phyloP scores from a whole-genome alignment of 306 rosid species.

The Medicago lupulina region DNA sequence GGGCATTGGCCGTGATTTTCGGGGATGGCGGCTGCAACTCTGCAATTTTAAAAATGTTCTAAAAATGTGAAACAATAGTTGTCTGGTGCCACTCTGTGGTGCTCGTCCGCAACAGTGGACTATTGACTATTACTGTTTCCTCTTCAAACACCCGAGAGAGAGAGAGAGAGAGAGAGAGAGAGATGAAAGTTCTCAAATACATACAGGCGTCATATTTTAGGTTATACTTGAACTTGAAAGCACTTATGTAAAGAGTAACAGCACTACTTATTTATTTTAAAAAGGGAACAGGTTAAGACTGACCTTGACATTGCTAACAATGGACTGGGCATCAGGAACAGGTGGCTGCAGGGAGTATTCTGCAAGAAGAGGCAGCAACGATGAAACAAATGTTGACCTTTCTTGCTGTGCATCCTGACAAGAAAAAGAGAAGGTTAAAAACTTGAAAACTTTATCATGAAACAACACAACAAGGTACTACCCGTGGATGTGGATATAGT shows the following conservation, averaged over 20 bases:
- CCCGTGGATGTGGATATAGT: conserved; percentile 19
- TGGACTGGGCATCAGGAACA: conserved; percentile 86
- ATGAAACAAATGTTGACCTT: conserved; percentile 84
- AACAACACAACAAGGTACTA: conserved; percentile 25
- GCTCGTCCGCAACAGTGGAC: neutral
- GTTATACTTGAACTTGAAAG: conserved; percentile 17
- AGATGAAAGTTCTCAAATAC: conserved; percentile 25
- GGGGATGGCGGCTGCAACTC: too few relatives aligned
- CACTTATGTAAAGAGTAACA: conserved; percentile 19
- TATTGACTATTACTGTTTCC: neutral
- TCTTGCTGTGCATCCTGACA: conserved; percentile 95
- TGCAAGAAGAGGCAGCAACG: conserved; percentile 88
- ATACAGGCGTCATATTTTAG: conserved; percentile 22
- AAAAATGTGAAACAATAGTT: neutral
- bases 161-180: conserved; percentile 15
- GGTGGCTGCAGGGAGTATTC: conserved; percentile 95
- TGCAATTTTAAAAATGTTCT: too few relatives aligned
- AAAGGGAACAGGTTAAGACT: conserved; percentile 39
- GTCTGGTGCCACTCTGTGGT: neutral
- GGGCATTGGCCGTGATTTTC: too few relatives aligned
- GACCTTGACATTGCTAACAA: conserved; percentile 93
- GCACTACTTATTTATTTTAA: conserved; percentile 30
- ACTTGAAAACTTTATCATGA: conserved; percentile 26
- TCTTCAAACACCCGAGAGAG: neutral
- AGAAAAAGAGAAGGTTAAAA: conserved; percentile 36